These are phyloP conservation scores for Fusarium veterinarium DNA, from an alignment of 2,329 filamentous ascomycete genomes.

Conservation along the genomic window DNA sequence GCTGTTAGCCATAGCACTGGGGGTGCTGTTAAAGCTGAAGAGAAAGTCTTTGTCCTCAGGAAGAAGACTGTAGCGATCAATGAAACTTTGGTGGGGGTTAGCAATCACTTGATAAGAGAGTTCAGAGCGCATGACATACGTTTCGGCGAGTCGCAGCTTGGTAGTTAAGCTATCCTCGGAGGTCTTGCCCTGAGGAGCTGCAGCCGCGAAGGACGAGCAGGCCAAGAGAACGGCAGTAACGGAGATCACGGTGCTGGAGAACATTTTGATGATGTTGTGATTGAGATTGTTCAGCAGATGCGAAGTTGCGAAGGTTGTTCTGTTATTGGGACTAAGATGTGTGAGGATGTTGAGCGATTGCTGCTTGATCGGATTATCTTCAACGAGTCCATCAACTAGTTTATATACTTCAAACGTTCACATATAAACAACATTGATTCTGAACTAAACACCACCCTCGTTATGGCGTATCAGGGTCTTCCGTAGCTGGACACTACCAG, in stretches of 20 bases:
- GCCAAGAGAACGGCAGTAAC: constrained; percentile 52
- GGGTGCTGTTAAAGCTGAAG: constrained; percentile 57
- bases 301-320: no score
- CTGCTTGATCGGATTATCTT: not conserved
- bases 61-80: constrained; percentile 58
- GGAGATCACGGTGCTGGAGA: constrained; percentile 7
- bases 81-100: constrained; percentile 44
- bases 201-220: constrained; percentile 48
- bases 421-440: accelerated
- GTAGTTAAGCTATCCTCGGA: constrained; percentile 48
- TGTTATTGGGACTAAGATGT: not conserved
- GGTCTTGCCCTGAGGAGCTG: constrained; percentile 31
- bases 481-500: not conserved
- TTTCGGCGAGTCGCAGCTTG: constrained; percentile 54
- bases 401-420: constrained; percentile 3
- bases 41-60: constrained; percentile 58
- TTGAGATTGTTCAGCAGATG: not conserved
- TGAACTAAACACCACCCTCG: no score
- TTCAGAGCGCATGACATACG: constrained; percentile 36
- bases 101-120: not conserved
- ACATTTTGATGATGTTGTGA: not conserved
- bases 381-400: not conserved
- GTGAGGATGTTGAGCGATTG: not conserved
- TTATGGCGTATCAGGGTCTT: not conserved
- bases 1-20: constrained; percentile 61